Evolutionary conservation across 176 grass and related monocot species (phyloP).

Genomic region (Aegilops longissima): DNA sequence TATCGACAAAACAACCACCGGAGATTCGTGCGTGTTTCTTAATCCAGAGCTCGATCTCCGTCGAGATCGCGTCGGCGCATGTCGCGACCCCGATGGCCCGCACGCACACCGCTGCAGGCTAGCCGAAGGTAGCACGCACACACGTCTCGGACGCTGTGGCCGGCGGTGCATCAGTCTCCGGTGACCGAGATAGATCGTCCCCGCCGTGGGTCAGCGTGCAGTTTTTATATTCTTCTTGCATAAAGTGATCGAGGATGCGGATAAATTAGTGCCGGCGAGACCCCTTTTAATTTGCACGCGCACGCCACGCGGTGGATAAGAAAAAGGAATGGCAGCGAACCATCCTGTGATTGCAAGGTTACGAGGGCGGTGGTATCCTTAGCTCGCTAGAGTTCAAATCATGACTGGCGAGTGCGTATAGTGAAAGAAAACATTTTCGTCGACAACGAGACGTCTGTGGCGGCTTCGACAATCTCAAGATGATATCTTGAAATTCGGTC

Average conservation of each 20-base stretch:
- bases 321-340: neutral
- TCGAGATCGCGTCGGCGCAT: neutral
- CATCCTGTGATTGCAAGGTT: no score
- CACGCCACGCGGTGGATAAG: constrained; percentile 19
- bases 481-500: no score
- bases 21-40: neutral
- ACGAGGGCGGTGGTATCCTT: no score
- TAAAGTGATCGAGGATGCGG: neutral
- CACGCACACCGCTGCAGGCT: no score
- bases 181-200: neutral
- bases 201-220: no score
- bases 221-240: neutral
- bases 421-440: no score
- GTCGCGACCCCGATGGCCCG: neutral
- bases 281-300: neutral
- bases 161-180: neutral
- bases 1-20: neutral
- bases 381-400: no score
- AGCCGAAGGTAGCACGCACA: neutral
- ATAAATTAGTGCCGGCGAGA: constrained; percentile 11
- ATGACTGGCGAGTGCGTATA: no score
- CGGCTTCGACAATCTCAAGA: no score
- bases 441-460: no score
- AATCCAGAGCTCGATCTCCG: neutral
- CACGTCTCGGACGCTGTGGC: neutral